phyloP scores from a whole-genome alignment of 805 yeast genomes.

The Soucietia sequanensis region DNA sequence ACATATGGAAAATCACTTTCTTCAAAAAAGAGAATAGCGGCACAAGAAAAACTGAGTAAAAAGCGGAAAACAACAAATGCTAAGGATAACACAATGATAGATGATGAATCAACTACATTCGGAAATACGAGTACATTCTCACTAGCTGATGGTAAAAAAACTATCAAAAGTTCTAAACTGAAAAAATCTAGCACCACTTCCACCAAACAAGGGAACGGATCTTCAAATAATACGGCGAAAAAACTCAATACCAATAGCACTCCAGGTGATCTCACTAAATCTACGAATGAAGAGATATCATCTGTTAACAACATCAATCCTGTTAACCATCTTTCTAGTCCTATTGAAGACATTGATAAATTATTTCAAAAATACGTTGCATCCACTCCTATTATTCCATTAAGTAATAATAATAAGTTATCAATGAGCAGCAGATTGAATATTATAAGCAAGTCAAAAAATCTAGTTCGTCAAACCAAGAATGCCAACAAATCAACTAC shows the following conservation, averaged over 20 bases:
- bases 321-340: constrained; percentile 23
- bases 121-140: too few relatives aligned
- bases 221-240: constrained; percentile 1
- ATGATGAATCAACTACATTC: too few relatives aligned
- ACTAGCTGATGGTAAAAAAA: too few relatives aligned
- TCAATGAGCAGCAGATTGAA: constrained; percentile 19
- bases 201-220: neutral
- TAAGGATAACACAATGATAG: too few relatives aligned
- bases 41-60: neutral
- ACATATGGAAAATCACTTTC: neutral
- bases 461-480: constrained; percentile 27
- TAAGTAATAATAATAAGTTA: constrained; percentile 13
- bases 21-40: constrained; percentile 6
- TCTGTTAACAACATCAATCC: too few relatives aligned
- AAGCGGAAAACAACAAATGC: constrained; percentile 2
- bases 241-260: constrained; percentile 3
- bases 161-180: constrained; percentile 1
- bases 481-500: constrained; percentile 22
- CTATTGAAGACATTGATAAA: constrained; percentile 18
- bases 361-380: constrained; percentile 8
- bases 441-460: constrained; percentile 20
- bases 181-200: neutral
- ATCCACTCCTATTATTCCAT: constrained; percentile 9
- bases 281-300: too few relatives aligned
- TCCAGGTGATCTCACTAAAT: too few relatives aligned